Evolutionary conservation across 768 basidiomycete genomes (phyloP), one percentile per base, ranked within the genome.

Genomic region (Sutorius australiensis): DNA sequence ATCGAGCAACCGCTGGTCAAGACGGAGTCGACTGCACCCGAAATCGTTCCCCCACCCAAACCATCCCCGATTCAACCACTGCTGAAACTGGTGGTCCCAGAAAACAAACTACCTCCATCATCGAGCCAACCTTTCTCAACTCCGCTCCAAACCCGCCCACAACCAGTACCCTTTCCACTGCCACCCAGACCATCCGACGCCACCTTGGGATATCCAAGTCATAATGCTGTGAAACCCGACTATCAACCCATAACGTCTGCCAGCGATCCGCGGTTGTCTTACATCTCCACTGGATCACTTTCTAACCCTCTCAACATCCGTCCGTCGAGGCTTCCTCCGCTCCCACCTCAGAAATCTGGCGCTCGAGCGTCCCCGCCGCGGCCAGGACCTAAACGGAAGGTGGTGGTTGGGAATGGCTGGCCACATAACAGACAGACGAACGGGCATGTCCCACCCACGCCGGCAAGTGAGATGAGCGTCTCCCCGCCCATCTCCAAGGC

Each of bases 271-370:
- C 63, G 64, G 3, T 50, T 77, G 21, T 73, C 71, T 2, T 73
- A 71, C 54, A 73, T 77, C 32, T 60, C 74, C n/a, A 59, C 68
- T 7, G 76, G 75, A 11, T 72, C 79, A 9, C 62, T 73, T 24
- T 75, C 72, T 0, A 85, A 85, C 61, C 81, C 82, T 21, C 64
- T 84, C 37, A 74, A 72, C 43, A 84, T 85, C 48, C 72, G 75
- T 24, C 80, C 83, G 13, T 79, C 82, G 13, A 59, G 62, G 44
- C 46, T 43, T 31, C 45, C 54, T n/a, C 67, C 51, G 7, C 55
- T 48, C 4, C 50, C 31, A 19, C 46, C 57, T n/a, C 38, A 38
- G 1, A 66, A 60, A 43, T 1, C 45, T 28, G 17, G 5, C 46
- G 13, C 41, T 2, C 66, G 55, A 34, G 30, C n/a, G 34, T 43